Base-by-base conservation (phyloP, 192 early-diverging fungal genomes). In the Coemansia sp. region DNA sequence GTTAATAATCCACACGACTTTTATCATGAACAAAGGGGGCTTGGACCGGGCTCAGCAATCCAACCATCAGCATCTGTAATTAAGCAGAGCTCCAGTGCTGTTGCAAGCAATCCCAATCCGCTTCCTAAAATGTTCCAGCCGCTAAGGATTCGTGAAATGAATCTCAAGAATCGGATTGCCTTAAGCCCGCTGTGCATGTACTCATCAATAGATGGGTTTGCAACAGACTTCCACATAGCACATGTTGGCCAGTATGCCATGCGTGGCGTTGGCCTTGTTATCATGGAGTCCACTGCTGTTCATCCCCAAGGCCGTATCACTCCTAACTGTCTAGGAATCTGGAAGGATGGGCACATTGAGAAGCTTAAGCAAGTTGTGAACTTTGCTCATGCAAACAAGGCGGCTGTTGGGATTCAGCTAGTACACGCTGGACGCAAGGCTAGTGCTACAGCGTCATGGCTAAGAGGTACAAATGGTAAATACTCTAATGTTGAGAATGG, bases 181-280 rank as follows among this genome's bases (percentile, higher is more conserved):
- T 87, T 93, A 41, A 86, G 91, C 19, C 94, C 94, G 50, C 95
- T 94, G 93, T 94, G 93, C 82, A 88, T 85, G 86, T 93, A 91
- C 76, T 87, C 88, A 13, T 73, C 86, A 6, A 63, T 85, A 11
- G 87, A 92, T 68, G 93, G 91, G 0, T 84, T 84, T 50, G 67
- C 87, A 22, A 91, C 81, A 11, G 86, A 91, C 73, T 91, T 85
- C 57, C 90, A 93, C 54, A 51, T 91, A 2, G 85, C 75, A 12
- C 87, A 87, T 71, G 73, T 74, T 25, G 87, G 90, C 41, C 85
- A 90, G 44, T 92, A 58, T 61, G 94, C 94, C 14, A 68, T 91
- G 59, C 83, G 88, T 40, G 95, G 94, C 39, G 87, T 87, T 19
- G 95, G 94, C 7, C 74, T 95, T 39, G 83, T 93, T 56, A 85